Base-by-base conservation (phyloP, 2,329 filamentous ascomycete genomes). In the Lachnellula subtilissima region DNA sequence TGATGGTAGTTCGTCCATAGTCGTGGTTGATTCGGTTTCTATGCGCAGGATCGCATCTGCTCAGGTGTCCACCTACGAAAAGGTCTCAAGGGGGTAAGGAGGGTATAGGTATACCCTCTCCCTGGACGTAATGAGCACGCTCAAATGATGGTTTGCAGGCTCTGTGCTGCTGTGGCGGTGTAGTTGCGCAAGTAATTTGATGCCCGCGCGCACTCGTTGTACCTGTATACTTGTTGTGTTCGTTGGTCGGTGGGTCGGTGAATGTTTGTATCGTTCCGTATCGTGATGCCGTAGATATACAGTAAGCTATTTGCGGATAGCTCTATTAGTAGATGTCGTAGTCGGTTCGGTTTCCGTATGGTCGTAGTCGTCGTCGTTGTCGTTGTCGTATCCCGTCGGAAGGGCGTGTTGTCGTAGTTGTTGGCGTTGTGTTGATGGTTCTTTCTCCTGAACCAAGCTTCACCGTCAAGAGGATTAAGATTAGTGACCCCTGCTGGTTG, bases 1-100 rank as follows among this genome's bases (percentile, higher is more conserved):
- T 5, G 84, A 86, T 5, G 83, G 82, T 64, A 78, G 77, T 68
- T 86, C 83, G 58, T 66, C 66, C 68, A 68, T 68, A 53, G 59
- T 55, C 49, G 47, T 58, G 56, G 45, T 39, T 56, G 46, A 54
- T 55, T 22, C 42, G 46, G 39, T 48, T 55, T 47, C 45, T 59
- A 58, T 53, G 58, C 53, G 55, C 53, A 51, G 50, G 51, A 35
- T 51, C 19, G 49, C 58, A 60, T 63, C 32, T 57, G 59, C 54
- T 58, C 50, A 36, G 28, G 52, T 54, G 45, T 48, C 36, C 17
- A 43, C 22, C 52, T 54, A 51, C 48, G 28, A 55, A 51, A 58
- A 52, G 49, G 43, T 57, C 52, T 57, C 14, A 25, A 42, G 6
- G 46, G 17, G 23, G 35, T 28, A 11, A 32, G 46, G 6, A 46